phyloP scores from a whole-genome alignment of 108 stramenopile species.

The Phaeodactylum tricornutum region DNA sequence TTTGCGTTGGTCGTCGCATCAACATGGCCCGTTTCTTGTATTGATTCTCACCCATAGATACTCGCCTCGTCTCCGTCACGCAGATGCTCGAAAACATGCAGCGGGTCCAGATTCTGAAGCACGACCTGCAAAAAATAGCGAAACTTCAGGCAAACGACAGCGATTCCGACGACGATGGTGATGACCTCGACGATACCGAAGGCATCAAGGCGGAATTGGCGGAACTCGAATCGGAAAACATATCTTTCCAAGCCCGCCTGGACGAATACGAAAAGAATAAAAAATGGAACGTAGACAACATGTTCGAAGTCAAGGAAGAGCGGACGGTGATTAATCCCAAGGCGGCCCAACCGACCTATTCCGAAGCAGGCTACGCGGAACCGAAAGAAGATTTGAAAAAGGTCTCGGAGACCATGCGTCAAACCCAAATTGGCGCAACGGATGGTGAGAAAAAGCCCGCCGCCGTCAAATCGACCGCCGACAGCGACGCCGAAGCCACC shows the following conservation, averaged over 20 bases:
- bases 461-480: slow-evolving; percentile 4
- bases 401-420: background rate
- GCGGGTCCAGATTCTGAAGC: slow-evolving; percentile 73
- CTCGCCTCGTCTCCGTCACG: too few relatives aligned
- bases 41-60: too few relatives aligned
- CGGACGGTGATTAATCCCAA: slow-evolving; percentile 82
- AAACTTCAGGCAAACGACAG: slow-evolving; percentile 11
- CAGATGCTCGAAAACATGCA: slow-evolving; percentile 75
- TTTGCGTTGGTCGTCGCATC: background rate
- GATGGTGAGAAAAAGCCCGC: background rate
- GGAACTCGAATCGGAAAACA: slow-evolving; percentile 56
- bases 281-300: slow-evolving; percentile 97
- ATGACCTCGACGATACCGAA: slow-evolving; percentile 79
- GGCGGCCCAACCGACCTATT: slow-evolving; percentile 57
- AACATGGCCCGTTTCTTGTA: too few relatives aligned
- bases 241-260: slow-evolving; percentile 51
- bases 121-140: slow-evolving; percentile 36
- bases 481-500: background rate
- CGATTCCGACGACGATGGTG: slow-evolving; percentile 61
- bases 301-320: slow-evolving; percentile 90
- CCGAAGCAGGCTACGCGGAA: slow-evolving; percentile 55
- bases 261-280: slow-evolving; percentile 93
- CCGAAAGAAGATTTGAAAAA: slow-evolving; percentile 20
- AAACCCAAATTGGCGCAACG: slow-evolving; percentile 10
- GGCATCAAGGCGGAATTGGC: slow-evolving; percentile 69